phyloP scores from a whole-genome alignment of 1,284 basidiomycete genomes.

The Irpex lacteus region DNA sequence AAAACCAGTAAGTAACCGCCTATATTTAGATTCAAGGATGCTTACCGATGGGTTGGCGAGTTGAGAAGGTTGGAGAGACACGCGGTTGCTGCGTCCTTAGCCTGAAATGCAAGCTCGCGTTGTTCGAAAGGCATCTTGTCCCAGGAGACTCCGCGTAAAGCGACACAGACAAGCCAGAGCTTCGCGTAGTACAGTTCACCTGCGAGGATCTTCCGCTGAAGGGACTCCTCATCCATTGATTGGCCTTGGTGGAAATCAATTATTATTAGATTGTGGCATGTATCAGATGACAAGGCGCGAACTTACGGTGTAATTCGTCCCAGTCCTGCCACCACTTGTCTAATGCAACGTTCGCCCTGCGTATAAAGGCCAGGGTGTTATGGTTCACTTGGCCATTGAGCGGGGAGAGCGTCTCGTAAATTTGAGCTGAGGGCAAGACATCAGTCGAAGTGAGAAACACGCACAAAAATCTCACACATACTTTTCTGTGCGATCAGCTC shows the following conservation, averaged over 20 bases:
- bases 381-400: slow-evolving; percentile 86
- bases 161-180: slow-evolving; percentile 91
- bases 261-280: too few relatives aligned
- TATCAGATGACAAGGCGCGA: not conserved
- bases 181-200: slow-evolving; percentile 91
- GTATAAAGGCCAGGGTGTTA: slow-evolving; percentile 81
- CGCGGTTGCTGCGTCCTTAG: slow-evolving; percentile 86
- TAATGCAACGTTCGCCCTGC: slow-evolving; percentile 78
- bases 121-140: slow-evolving; percentile 95
- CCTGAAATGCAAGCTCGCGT: slow-evolving; percentile 90
- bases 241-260: slow-evolving; percentile 43
- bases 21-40: not conserved
- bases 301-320: slow-evolving; percentile 74
- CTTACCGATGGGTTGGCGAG: slow-evolving; percentile 73
- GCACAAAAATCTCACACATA: slow-evolving; percentile 29
- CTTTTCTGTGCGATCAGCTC: slow-evolving; percentile 92
- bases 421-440: slow-evolving; percentile 62
- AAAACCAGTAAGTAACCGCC: not conserved
- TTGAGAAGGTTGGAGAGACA: slow-evolving; percentile 81
- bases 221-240: slow-evolving; percentile 79
- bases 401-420: slow-evolving; percentile 84
- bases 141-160: slow-evolving; percentile 87
- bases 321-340: slow-evolving; percentile 91
- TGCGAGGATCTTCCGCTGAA: slow-evolving; percentile 82
- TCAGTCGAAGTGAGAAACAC: not conserved